phyloP scores from a whole-genome alignment of 352 stramenopile species.

The Globisporangium spiculum region DNA sequence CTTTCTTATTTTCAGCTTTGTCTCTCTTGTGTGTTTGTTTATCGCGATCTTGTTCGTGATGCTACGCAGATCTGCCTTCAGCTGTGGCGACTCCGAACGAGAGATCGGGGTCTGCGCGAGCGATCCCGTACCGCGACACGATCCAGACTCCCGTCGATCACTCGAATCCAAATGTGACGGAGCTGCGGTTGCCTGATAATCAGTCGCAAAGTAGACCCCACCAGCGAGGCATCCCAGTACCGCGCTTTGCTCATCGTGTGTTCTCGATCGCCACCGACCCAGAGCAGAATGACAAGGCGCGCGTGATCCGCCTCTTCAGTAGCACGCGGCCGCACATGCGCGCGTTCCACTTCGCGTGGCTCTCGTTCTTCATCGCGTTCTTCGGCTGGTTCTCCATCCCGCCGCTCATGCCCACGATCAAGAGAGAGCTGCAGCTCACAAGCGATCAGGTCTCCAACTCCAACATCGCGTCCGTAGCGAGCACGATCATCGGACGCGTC shows the following conservation, averaged over 20 bases:
- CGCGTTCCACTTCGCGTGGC: conserved; percentile 91
- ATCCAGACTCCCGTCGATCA: conserved; percentile 8
- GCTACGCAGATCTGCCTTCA: conserved; percentile 4
- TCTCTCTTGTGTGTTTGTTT: neutral
- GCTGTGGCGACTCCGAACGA: conserved; percentile 2
- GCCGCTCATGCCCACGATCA: conserved; percentile 91
- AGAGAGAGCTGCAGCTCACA: conserved; percentile 76
- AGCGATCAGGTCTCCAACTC: conserved; percentile 88
- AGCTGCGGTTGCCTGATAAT: neutral
- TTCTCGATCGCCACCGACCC: conserved; percentile 23
- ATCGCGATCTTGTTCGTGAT: neutral
- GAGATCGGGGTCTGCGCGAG: neutral
- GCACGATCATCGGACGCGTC: conserved; percentile 90
- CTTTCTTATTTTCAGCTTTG: neutral
- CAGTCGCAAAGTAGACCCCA: neutral
- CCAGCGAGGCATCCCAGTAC: neutral
- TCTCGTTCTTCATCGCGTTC: conserved; percentile 95
- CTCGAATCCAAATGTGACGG: neutral
- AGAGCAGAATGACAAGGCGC: conserved; percentile 33
- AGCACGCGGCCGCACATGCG: conserved; percentile 89
- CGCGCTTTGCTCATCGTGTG: neutral
- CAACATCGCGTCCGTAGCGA: conserved; percentile 88
- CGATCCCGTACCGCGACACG: conserved; percentile 5
- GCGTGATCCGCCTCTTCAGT: conserved; percentile 58
- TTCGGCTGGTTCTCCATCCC: conserved; percentile 94